A percentile compares a stretch with the other conserved stretches of the same genome.
These are phyloP conservation scores for Phialophora expanda DNA, from an alignment of 2,329 filamentous ascomycete species.

Conservation along the genomic window DNA sequence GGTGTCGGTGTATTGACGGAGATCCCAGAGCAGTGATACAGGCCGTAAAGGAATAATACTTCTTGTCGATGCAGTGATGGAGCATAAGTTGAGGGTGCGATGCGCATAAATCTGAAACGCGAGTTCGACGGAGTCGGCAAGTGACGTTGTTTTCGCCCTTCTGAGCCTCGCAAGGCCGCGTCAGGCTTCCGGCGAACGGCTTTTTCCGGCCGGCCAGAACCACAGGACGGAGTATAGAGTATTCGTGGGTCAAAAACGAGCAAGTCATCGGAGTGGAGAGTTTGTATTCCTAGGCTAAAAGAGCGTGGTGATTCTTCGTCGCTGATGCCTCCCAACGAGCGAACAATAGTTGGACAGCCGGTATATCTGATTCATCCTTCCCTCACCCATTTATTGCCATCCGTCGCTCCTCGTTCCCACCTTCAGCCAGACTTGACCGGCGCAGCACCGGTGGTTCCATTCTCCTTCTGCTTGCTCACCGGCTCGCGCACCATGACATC, in stretches of 20 bases:
- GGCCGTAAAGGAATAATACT: neutral
- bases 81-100: neutral
- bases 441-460: constrained; percentile 10
- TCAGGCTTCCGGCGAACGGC: neutral
- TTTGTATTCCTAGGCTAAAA: neutral
- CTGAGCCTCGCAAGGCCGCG: neutral
- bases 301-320: neutral
- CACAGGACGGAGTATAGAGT: neutral
- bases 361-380: neutral
- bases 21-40: neutral
- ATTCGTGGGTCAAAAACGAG: neutral
- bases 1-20: neutral
- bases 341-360: neutral
- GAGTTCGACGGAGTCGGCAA: neutral
- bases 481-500: constrained; percentile 85
- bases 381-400: neutral
- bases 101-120: constrained; percentile 4
- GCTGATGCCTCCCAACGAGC: neutral
- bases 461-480: neutral
- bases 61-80: neutral
- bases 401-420: neutral
- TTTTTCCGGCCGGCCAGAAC: neutral
- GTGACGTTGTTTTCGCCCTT: neutral
- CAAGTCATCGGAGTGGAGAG: neutral
- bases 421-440: constrained; percentile 10